These are phyloP conservation scores for Hymenoscyphus infarciens DNA, from an alignment of 2,329 filamentous ascomycete species.

Conservation along the genomic window DNA sequence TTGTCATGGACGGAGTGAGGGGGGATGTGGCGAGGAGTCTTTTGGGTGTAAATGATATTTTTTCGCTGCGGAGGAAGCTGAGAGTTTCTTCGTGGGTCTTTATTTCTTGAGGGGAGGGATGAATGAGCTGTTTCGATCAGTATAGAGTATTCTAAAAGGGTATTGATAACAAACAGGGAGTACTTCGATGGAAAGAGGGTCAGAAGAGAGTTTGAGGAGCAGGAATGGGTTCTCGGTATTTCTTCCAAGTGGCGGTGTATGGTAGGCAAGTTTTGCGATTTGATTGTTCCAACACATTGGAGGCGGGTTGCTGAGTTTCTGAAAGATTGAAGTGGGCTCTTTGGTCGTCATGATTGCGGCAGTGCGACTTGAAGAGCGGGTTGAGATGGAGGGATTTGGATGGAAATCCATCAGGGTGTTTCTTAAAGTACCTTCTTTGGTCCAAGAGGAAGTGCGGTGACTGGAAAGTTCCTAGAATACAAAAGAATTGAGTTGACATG, in stretches of 20 bases:
- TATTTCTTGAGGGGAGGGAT: neutral
- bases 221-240: neutral
- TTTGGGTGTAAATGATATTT: neutral
- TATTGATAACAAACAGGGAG: neutral
- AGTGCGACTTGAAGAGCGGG: no score
- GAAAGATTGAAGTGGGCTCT: neutral
- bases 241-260: neutral
- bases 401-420: no score
- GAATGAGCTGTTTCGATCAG: neutral
- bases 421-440: no score
- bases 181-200: neutral
- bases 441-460: no score
- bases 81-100: neutral
- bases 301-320: neutral
- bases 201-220: neutral
- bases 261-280: neutral
- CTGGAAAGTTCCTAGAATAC: no score
- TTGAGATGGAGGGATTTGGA: no score
- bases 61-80: neutral
- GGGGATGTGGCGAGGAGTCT: neutral
- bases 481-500: no score
- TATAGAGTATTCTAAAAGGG: neutral
- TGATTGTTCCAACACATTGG: neutral
- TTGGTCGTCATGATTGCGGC: neutral
- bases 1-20: neutral